Conservation (phyloP, 495 filamentous ascomycete genomes). For the Tuber microsphaerosporum region DNA sequence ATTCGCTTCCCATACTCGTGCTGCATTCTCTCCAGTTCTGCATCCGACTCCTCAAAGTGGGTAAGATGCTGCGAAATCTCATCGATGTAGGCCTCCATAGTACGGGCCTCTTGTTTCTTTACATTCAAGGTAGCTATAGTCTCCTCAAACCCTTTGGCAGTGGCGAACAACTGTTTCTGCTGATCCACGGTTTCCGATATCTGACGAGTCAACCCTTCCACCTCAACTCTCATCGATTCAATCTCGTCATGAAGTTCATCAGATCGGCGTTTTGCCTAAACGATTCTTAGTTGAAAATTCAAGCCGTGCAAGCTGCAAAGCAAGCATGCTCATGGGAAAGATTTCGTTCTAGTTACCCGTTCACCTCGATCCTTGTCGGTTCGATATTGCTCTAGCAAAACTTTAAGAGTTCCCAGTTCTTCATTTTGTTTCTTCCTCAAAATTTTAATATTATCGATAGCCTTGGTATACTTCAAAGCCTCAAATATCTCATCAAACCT, state of each 20-base stretch:
- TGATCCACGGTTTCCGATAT: constrained; percentile 44
- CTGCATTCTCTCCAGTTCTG: constrained; percentile 66
- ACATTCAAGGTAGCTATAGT: constrained; percentile 64
- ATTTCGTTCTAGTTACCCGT: constrained; percentile 40
- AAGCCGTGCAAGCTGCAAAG: not conserved
- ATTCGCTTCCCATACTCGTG: constrained; percentile 73
- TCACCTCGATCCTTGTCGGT: constrained; percentile 82
- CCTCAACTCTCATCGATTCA: constrained; percentile 56
- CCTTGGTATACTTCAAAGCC: constrained; percentile 91
- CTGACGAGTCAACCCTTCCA: constrained; percentile 51
- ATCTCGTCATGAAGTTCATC: constrained; percentile 64
- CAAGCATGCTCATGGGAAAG: not conserved
- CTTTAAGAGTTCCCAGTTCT: constrained; percentile 61
- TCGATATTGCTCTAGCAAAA: constrained; percentile 67
- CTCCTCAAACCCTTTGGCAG: constrained; percentile 55
- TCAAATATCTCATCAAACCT: constrained; percentile 97
- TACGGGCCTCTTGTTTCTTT: constrained; percentile 64
- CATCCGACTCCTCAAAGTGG: constrained; percentile 71
- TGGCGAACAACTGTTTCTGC: constrained; percentile 52
- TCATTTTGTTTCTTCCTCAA: constrained; percentile 76
- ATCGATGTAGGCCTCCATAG: constrained; percentile 46
- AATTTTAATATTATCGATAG: constrained; percentile 84
- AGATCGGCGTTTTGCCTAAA: constrained; percentile 45
- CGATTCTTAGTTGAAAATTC: constrained; percentile 11
- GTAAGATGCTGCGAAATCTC: constrained; percentile 62